These are phyloP conservation scores for Pseudogymnoascus sp. DNA, from an alignment of 2,329 filamentous ascomycete species.

Conservation along the genomic window DNA sequence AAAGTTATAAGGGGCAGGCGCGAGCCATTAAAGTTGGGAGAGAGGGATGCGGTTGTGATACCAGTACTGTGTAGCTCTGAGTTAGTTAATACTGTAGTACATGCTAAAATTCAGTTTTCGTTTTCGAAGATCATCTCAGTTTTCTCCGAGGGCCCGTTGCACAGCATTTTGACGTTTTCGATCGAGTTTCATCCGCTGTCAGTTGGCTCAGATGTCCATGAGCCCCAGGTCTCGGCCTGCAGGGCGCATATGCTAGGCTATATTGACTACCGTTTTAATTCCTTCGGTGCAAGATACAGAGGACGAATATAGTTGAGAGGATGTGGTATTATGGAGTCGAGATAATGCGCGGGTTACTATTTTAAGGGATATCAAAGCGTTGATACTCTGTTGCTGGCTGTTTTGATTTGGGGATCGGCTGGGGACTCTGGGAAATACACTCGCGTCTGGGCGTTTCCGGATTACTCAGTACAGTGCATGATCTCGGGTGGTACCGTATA, in stretches of 20 bases:
- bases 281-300: background rate
- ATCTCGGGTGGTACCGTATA: too few species aligned
- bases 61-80: conserved; percentile 3
- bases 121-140: background rate
- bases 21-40: background rate
- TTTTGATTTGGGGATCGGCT: too few species aligned
- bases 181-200: background rate
- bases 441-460: too few species aligned
- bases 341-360: background rate
- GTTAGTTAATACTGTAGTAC: conserved; percentile 7
- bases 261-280: background rate
- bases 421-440: too few species aligned
- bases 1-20: background rate
- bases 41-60: background rate
- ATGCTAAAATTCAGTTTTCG: background rate
- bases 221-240: background rate
- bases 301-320: background rate
- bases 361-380: background rate
- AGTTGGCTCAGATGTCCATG: background rate
- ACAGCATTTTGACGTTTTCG: background rate
- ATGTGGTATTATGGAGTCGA: background rate
- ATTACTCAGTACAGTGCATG: too few species aligned
- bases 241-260: conserved; percentile 1
- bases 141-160: background rate
- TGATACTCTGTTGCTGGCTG: background rate